These are phyloP conservation scores for Boletus rubroflammeus DNA, from an alignment of 768 basidiomycete genomes.

Conservation along the genomic window DNA sequence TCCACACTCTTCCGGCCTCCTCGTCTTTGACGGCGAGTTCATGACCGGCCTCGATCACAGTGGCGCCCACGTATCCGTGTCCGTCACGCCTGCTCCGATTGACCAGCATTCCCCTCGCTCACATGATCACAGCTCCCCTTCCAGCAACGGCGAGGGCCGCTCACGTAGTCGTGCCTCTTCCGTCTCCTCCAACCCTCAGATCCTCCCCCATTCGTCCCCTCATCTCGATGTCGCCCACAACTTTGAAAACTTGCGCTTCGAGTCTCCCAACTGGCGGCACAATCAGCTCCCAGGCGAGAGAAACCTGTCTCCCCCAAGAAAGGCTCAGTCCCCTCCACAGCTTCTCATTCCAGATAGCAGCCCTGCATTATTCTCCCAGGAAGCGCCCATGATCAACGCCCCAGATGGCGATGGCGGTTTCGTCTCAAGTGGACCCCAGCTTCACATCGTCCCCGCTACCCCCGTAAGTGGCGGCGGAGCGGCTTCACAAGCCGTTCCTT, in stretches of 20 bases:
- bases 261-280: conserved; percentile 57
- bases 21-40: conserved; percentile 58
- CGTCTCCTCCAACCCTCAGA: conserved; percentile 53
- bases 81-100: conserved; percentile 34
- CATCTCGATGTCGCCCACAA: conserved; percentile 52
- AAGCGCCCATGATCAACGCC: conserved; percentile 54
- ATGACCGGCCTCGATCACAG: conserved; percentile 33
- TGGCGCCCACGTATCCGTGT: conserved; percentile 36
- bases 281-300: conserved; percentile 45
- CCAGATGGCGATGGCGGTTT: conserved; percentile 53
- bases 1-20: conserved; percentile 45
- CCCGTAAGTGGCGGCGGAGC: conserved; percentile 65
- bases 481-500: conserved; percentile 44
- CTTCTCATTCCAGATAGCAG: conserved; percentile 57
- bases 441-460: conserved; percentile 82
- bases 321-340: conserved; percentile 63
- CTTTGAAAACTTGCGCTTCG: conserved; percentile 62
- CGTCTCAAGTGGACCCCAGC: conserved; percentile 50
- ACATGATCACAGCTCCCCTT: conserved; percentile 64
- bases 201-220: conserved; percentile 46
- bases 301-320: conserved; percentile 38
- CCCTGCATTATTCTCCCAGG: conserved; percentile 40
- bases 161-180: conserved; percentile 63
- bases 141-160: conserved; percentile 52
- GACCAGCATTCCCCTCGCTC: conserved; percentile 40